Evolutionary conservation across 306 rosid species (phyloP).

Genomic region (Fagus sylvatica): DNA sequence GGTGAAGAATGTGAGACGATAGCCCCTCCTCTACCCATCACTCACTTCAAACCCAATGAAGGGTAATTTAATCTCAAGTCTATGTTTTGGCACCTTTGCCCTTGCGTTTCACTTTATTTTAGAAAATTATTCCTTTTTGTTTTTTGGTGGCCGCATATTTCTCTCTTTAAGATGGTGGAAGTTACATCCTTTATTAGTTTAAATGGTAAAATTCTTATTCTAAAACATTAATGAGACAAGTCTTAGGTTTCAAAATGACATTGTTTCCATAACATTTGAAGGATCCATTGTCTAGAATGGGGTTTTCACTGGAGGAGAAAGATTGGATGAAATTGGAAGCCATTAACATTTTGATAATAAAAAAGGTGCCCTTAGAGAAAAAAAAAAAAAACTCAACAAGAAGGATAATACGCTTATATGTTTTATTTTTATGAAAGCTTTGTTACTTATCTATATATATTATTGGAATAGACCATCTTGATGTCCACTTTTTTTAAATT

Average conservation of each 20-base stretch:
- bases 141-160: not conserved
- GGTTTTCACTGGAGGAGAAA: not conserved
- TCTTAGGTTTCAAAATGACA: not conserved
- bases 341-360: not conserved
- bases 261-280: not conserved
- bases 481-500: too few relatives aligned
- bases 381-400: not conserved
- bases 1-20: not conserved
- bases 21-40: not conserved
- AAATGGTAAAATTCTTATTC: not conserved
- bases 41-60: not conserved
- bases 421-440: too few relatives aligned
- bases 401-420: not conserved
- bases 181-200: not conserved
- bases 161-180: not conserved
- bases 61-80: not conserved
- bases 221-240: constrained; percentile 6
- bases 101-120: not conserved
- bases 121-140: not conserved
- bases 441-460: too few relatives aligned
- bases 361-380: not conserved
- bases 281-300: not conserved
- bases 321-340: not conserved
- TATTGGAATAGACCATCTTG: too few relatives aligned
- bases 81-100: not conserved